Evolutionary conservation across 805 yeast genomes (phyloP), one percentile per base, ranked within the genome.

Genomic region (Sungouiella thailandica): DNA sequence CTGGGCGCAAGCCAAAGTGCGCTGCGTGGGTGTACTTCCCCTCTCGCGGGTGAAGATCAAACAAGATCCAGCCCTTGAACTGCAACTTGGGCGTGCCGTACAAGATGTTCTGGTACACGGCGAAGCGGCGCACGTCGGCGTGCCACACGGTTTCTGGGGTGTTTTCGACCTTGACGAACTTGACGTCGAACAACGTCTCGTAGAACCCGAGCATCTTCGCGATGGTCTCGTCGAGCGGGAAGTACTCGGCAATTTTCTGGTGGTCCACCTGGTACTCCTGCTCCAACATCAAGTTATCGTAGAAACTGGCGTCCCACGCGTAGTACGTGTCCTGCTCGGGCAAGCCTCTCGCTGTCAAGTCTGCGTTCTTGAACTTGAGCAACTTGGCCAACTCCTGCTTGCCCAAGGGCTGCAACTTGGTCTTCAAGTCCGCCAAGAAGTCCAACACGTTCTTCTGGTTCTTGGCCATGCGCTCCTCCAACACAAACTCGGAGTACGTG

Each of bases 11-110:
- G 12, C 80, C 80, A 52, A 86, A 85, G 53, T 82, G 82, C 5
- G 95, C 95, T 28, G 95, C 95, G 55, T 86, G 95, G 2, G 88
- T 84, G 59, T 83, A 86, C 57, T 86, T 86, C 47, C 90, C 90
- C 36, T 79, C 82, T 52, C 95, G 74, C 44, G 95, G 94, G 55
- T 83, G 89, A 50, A 85, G 62, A 56, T 86, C 95, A 42, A 86
- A 76, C 58, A 78, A 82, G 29, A 86, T 59, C 75, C 84, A 81
- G 19, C 95, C 95, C 38, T 76, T 72, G 59, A 86, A 85, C 39
- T 67, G 72, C 2, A 39, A 43, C 16, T 45, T 41, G 11, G 79
- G 78, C 1, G 47, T 43, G 7, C 61, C 58, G n/a, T 53, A 46
- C 18, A 54, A 52, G 26, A 68, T 56, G 44, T 80, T 85, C 49